Conservation (phyloP, 169 alveolate species). For the Cytauxzoon felis region DNA sequence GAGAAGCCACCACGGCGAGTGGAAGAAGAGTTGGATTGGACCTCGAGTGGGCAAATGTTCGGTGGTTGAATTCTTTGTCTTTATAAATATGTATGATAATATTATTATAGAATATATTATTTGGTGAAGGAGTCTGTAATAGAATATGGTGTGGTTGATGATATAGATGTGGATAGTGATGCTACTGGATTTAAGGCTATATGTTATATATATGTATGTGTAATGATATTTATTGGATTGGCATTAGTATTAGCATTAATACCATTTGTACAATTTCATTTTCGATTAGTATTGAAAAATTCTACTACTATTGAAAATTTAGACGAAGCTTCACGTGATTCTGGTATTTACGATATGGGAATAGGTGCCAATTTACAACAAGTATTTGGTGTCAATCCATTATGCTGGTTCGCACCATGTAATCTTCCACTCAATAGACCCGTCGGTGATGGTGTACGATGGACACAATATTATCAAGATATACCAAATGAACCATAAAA, state of each 20-base stretch:
- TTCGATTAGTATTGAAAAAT: slow-evolving; percentile 72
- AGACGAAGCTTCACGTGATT: slow-evolving; percentile 76
- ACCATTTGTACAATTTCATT: slow-evolving; percentile 82
- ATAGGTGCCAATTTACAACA: slow-evolving; percentile 78
- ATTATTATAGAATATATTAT: slow-evolving; percentile 16
- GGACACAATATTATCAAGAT: slow-evolving; percentile 71
- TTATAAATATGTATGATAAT: background rate
- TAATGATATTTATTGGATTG: slow-evolving; percentile 59
- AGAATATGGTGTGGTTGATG: slow-evolving; percentile 1
- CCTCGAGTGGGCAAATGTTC: too few species aligned
- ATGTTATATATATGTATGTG: slow-evolving; percentile 55
- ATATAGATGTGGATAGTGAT: background rate
- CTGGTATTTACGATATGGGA: slow-evolving; percentile 80
- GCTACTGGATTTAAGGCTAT: slow-evolving; percentile 45
- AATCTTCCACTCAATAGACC: slow-evolving; percentile 81
- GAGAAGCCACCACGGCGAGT: too few species aligned
- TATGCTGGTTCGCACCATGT: slow-evolving; percentile 85
- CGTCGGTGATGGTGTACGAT: slow-evolving; percentile 87
- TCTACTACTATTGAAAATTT: slow-evolving; percentile 83
- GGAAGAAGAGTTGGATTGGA: too few species aligned
- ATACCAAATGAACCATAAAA: slow-evolving; percentile 62
- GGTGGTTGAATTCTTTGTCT: background rate
- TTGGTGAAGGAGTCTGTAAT: slow-evolving; percentile 36
- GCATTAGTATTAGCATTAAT: slow-evolving; percentile 75
- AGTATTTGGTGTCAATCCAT: slow-evolving; percentile 82